phyloP scores from a whole-genome alignment of 257 asterid species.

The Asclepias syriaca region DNA sequence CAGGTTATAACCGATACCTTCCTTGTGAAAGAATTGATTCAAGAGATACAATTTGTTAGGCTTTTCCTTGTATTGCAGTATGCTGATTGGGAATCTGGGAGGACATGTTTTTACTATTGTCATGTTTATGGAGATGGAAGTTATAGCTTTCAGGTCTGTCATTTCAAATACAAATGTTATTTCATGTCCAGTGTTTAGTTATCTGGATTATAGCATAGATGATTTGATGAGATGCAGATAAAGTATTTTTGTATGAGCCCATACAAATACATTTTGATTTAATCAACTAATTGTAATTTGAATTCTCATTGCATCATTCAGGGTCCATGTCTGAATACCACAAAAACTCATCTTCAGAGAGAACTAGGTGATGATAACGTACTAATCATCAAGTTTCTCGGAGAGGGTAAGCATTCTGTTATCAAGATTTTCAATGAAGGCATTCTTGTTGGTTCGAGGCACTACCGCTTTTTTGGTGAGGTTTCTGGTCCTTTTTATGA shows the following conservation, averaged over 20 bases:
- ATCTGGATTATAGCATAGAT: background rate
- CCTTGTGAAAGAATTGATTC: background rate
- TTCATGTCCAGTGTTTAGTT: background rate
- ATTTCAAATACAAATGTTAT: background rate
- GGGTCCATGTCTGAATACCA: slow-evolving; percentile 65
- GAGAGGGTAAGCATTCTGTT: slow-evolving; percentile 21
- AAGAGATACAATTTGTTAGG: background rate
- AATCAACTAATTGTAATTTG: background rate
- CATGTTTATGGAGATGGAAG: slow-evolving; percentile 42
- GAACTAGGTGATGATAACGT: slow-evolving; percentile 64
- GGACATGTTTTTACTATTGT: slow-evolving; percentile 53
- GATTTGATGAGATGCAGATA: background rate
- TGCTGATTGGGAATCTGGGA: slow-evolving; percentile 61
- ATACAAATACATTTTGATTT: background rate
- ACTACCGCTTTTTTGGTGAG: slow-evolving; percentile 67
- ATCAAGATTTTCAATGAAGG: slow-evolving; percentile 44
- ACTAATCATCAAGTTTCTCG: slow-evolving; percentile 55
- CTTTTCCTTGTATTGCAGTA: slow-evolving; percentile 36
- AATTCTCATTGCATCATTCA: slow-evolving; percentile 21
- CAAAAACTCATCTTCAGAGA: slow-evolving; percentile 67
- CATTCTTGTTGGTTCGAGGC: slow-evolving; percentile 62
- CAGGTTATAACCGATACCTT: background rate
- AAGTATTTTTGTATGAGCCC: background rate
- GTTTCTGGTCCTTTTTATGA: slow-evolving; percentile 13
- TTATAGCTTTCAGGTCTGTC: slow-evolving; percentile 58